These are phyloP conservation scores for Neurospora terricola DNA, from an alignment of 495 filamentous ascomycete species.

Conservation along the genomic window DNA sequence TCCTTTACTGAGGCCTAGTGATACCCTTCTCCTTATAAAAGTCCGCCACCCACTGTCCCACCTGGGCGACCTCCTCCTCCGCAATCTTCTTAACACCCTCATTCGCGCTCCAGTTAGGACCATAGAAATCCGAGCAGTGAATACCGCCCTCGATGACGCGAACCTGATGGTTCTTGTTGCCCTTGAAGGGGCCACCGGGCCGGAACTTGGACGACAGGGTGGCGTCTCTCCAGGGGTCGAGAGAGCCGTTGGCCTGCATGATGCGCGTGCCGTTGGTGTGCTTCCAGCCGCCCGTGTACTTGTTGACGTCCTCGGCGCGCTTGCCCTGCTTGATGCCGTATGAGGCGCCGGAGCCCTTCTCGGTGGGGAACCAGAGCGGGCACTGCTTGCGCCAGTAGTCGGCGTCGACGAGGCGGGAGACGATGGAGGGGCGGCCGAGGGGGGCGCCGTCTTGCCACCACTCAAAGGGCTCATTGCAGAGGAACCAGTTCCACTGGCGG, in stretches of 20 bases:
- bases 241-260: slow-evolving; percentile 49
- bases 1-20: not conserved
- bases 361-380: slow-evolving; percentile 46
- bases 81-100: slow-evolving; percentile 22
- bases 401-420: slow-evolving; percentile 46
- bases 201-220: slow-evolving; percentile 29
- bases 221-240: slow-evolving; percentile 34
- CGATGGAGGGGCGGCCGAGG: slow-evolving; percentile 27
- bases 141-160: slow-evolving; percentile 25
- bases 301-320: slow-evolving; percentile 46
- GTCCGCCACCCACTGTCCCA: slow-evolving; percentile 32
- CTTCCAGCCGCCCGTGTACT: slow-evolving; percentile 49
- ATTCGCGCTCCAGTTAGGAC: slow-evolving; percentile 38
- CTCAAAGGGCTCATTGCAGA: slow-evolving; percentile 53
- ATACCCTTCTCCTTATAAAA: slow-evolving; percentile 27
- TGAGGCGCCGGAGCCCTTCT: slow-evolving; percentile 27
- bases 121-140: slow-evolving; percentile 37
- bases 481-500: slow-evolving; percentile 56
- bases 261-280: slow-evolving; percentile 44
- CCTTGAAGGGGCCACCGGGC: slow-evolving; percentile 30
- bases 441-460: slow-evolving; percentile 42
- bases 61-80: slow-evolving; percentile 22
- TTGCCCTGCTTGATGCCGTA: slow-evolving; percentile 43
- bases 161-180: slow-evolving; percentile 24
- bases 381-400: slow-evolving; percentile 54